These are phyloP conservation scores for Madurella fahalii DNA, from an alignment of 2,329 filamentous ascomycete genomes.

Conservation along the genomic window DNA sequence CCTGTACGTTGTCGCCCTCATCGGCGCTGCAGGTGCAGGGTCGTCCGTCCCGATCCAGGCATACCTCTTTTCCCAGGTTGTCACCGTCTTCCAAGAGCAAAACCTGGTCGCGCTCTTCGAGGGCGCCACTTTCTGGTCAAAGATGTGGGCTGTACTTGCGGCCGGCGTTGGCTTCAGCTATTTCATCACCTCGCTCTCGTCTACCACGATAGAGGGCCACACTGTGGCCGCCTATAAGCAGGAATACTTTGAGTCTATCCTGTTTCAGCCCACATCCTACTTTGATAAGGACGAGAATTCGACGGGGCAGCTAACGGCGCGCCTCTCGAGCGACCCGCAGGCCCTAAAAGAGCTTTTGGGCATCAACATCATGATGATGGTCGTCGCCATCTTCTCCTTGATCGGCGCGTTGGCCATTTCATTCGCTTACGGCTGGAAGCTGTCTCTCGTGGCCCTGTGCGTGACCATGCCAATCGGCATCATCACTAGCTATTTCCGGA, in stretches of 20 bases:
- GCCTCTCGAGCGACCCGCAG: constrained; percentile 53
- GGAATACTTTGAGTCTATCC: constrained; percentile 58
- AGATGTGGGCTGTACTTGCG: constrained; percentile 62
- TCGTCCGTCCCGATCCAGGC: constrained; percentile 49
- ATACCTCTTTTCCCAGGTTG: constrained; percentile 51
- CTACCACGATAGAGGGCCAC: constrained; percentile 45
- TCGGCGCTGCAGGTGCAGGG: constrained; percentile 43
- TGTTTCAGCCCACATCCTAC: constrained; percentile 56
- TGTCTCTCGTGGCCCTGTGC: constrained; percentile 63
- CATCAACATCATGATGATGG: constrained; percentile 59
- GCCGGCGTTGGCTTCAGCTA: constrained; percentile 50
- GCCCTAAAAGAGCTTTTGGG: constrained; percentile 61
- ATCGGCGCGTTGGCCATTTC: constrained; percentile 62
- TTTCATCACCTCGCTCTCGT: constrained; percentile 42
- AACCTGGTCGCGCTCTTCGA: constrained; percentile 28
- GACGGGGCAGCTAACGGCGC: constrained; percentile 55
- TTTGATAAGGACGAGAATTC: constrained; percentile 60
- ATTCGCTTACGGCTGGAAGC: constrained; percentile 73
- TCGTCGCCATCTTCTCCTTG: constrained; percentile 61
- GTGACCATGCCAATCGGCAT: constrained; percentile 53
- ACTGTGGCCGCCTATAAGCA: constrained; percentile 53
- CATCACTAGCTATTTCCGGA: constrained; percentile 45
- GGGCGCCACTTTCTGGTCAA: constrained; percentile 53
- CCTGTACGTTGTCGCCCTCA: constrained; percentile 46
- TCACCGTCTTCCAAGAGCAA: constrained; percentile 45